These are phyloP conservation scores for Blepharisma stoltei DNA, from an alignment of 73 alveolate genomes.

Conservation along the genomic window DNA sequence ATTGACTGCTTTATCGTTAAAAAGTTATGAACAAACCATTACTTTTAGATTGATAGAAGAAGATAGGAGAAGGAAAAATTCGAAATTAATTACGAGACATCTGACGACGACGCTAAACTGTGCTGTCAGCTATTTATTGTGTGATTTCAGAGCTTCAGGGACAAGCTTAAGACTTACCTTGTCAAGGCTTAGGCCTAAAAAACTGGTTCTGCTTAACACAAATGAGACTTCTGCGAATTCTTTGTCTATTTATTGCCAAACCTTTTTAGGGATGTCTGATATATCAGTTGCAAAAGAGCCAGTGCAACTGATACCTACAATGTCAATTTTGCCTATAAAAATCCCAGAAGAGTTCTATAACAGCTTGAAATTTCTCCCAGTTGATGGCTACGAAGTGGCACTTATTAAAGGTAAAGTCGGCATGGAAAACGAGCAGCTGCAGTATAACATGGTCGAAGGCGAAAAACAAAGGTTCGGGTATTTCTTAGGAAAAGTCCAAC, in stretches of 20 bases:
- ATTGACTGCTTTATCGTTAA: not conserved
- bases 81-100: not conserved
- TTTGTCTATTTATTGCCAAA: not conserved
- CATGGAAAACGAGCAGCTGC: conserved; percentile 11
- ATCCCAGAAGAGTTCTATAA: conserved; percentile 8
- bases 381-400: conserved; percentile 23
- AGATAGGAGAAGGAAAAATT: not conserved
- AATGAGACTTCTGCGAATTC: no score
- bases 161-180: not conserved
- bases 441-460: not conserved
- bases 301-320: not conserved
- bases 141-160: conserved; percentile 11
- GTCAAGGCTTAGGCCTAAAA: not conserved
- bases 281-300: not conserved
- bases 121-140: not conserved
- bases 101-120: not conserved
- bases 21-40: not conserved
- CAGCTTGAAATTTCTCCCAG: not conserved
- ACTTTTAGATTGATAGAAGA: not conserved
- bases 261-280: not conserved
- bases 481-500: not conserved
- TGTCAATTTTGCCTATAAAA: conserved; percentile 7
- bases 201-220: not conserved
- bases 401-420: not conserved
- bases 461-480: not conserved